These are phyloP conservation scores for Elsinoe ampelina DNA, from an alignment of 2,329 filamentous ascomycete genomes.

Conservation along the genomic window DNA sequence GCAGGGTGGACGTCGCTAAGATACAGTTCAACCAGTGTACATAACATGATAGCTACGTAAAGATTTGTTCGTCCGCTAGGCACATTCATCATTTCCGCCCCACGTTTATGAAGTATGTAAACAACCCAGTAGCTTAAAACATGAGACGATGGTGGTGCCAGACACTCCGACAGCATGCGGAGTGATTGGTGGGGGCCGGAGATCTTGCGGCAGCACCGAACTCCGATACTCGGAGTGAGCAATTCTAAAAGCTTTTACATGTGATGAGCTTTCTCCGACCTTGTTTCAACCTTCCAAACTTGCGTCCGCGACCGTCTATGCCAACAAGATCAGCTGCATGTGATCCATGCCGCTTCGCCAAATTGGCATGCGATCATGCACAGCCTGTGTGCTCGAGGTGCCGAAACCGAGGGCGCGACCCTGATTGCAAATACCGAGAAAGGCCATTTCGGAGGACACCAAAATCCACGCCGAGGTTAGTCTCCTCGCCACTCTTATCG, in stretches of 20 bases:
- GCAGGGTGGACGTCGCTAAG: conserved; percentile 18
- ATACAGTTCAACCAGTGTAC: neutral
- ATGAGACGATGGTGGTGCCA: neutral
- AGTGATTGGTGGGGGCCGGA: too few species aligned
- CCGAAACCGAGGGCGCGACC: conserved; percentile 17
- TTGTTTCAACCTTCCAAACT: neutral
- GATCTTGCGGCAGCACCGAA: neutral
- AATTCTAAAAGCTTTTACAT: too few species aligned
- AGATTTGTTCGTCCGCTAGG: neutral
- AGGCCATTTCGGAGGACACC: conserved; percentile 23
- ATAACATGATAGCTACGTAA: neutral
- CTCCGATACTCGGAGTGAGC: neutral
- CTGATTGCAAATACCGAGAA: conserved; percentile 22
- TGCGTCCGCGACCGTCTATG: neutral
- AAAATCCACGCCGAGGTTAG: conserved; percentile 6
- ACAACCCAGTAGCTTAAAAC: neutral
- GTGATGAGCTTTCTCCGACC: neutral
- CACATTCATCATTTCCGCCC: too few species aligned
- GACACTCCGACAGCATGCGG: too few species aligned
- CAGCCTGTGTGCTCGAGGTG: conserved; percentile 24
- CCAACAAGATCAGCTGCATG: conserved; percentile 20
- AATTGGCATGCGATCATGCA: conserved; percentile 24
- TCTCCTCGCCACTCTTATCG: neutral
- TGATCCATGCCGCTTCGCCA: conserved; percentile 24
- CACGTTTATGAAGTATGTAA: too few species aligned